Evolutionary conservation across 495 filamentous ascomycete species (phyloP).

Genomic region (Penicillium roqueforti): DNA sequence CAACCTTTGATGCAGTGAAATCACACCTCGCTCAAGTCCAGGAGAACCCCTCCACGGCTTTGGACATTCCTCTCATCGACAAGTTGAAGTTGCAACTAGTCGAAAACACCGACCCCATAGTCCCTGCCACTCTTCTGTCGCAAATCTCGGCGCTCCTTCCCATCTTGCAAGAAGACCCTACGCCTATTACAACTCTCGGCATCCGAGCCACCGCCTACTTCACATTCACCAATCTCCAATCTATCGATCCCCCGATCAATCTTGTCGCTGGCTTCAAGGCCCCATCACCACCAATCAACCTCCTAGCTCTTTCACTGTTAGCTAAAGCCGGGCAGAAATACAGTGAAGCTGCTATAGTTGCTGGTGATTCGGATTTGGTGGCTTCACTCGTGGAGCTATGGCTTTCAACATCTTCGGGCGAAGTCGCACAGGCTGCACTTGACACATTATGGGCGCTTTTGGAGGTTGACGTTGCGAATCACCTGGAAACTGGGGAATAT

Average conservation of each 20-base stretch:
- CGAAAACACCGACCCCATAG: conserved; percentile 30
- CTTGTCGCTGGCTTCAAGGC: conserved; percentile 53
- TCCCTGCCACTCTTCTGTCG: conserved; percentile 41
- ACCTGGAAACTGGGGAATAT: conserved; percentile 44
- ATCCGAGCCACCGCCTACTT: conserved; percentile 36
- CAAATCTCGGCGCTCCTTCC: conserved; percentile 46
- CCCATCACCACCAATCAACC: conserved; percentile 60
- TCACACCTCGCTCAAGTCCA: conserved; percentile 36
- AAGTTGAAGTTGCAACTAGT: conserved; percentile 42
- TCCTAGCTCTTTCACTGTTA: conserved; percentile 65
- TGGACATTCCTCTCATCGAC: conserved; percentile 37
- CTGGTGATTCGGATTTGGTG: conserved; percentile 59
- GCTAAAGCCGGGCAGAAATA: conserved; percentile 61
- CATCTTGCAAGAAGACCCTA: conserved; percentile 48
- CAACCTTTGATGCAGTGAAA: conserved; percentile 36
- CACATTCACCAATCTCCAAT: conserved; percentile 42
- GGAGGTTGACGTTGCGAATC: conserved; percentile 54
- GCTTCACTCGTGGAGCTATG: conserved; percentile 61
- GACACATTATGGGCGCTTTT: conserved; percentile 66
- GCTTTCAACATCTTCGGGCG: conserved; percentile 66
- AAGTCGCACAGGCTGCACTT: conserved; percentile 66
- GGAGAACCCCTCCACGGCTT: conserved; percentile 30
- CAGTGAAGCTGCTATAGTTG: conserved; percentile 64
- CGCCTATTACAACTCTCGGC: conserved; percentile 44
- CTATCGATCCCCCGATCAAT: conserved; percentile 44